Evolutionary conservation across 1,284 basidiomycete genomes (phyloP), one percentile per base, ranked within the genome.

Genomic region (Puccinia coronata): DNA sequence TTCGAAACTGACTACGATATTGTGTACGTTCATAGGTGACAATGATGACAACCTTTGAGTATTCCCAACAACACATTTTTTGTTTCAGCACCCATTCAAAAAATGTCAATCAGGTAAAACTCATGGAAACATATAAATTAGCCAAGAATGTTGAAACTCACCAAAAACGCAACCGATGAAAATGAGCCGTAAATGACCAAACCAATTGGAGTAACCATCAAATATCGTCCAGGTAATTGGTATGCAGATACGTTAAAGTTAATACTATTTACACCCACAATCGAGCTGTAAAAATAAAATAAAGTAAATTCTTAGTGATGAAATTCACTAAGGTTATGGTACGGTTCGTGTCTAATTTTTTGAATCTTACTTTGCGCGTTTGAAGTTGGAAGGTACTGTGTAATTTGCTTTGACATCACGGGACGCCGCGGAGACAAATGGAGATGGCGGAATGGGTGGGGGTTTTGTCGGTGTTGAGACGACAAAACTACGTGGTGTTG

Each of bases 1-100:
- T 51, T 43, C 74, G 39, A 49, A 76, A 76, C 31, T 76, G 74
- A 14, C 59, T 59, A 41, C 74, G 51, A 39, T 76, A 76, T 53
- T 49, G 51, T 34, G 25, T 41, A 18, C 74, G 55, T 63, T 76
- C 74, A 49, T 43, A 61, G 20, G 74, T 76, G 16, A 63, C 74
- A 25, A 65, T 43, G 8, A 57, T 61, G 28, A 76, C 74, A 20
- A 43, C 65, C 74, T 76, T n/a, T n/a, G n/a, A n/a, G n/a, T n/a
- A n/a, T 6, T 8, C n/a, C 63, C 36, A 6, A 18, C 57, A 34
- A n/a, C n/a, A n/a, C n/a, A n/a, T n/a, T n/a, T n/a, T n/a, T n/a
- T n/a, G n/a, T 34, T 31, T 16, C 43, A 47, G 43, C n/a, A n/a
- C n/a, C n/a, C n/a, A n/a, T n/a, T n/a, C n/a, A n/a, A n/a, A n/a